Evolutionary conservation across 768 basidiomycete species (phyloP).

Genomic region (Naematelia aurantialba): DNA sequence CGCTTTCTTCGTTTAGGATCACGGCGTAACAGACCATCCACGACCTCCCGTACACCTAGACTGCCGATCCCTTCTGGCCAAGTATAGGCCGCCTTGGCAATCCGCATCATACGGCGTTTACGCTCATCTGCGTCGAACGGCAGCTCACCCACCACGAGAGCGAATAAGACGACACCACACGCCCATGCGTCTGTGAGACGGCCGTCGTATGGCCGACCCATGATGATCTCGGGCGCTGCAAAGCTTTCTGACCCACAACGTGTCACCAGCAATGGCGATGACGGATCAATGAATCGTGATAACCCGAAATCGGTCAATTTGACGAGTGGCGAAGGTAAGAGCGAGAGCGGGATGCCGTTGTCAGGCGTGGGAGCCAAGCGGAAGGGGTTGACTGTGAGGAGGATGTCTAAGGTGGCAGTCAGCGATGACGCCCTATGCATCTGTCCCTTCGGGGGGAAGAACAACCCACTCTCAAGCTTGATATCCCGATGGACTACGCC

Average conservation of each 20-base stretch:
- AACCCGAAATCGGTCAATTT: constrained; percentile 87
- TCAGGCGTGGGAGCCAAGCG: constrained; percentile 38
- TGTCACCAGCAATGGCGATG: constrained; percentile 63
- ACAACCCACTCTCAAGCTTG: constrained; percentile 62
- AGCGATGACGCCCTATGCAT: background rate
- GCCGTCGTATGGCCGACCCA: constrained; percentile 68
- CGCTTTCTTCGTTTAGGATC: constrained; percentile 62
- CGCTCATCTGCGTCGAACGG: constrained; percentile 60
- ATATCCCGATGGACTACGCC: constrained; percentile 85
- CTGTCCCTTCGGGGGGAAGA: no score
- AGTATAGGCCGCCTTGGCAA: constrained; percentile 72
- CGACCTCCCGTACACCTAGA: constrained; percentile 54
- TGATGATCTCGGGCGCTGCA: constrained; percentile 59
- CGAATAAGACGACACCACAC: constrained; percentile 80
- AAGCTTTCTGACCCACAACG: constrained; percentile 86
- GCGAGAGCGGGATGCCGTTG: constrained; percentile 29
- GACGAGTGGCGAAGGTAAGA: constrained; percentile 58
- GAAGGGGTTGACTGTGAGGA: constrained; percentile 62
- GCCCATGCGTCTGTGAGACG: constrained; percentile 85
- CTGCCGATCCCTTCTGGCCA: constrained; percentile 58
- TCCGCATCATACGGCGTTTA: constrained; percentile 61
- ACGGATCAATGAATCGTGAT: constrained; percentile 72
- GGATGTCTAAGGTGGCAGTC: constrained; percentile 59
- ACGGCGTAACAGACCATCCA: constrained; percentile 63
- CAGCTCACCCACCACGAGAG: constrained; percentile 64